Evolutionary conservation across 306 rosid species (phyloP), one percentile per base, ranked within the genome.

Genomic region (Rosa multiflora): DNA sequence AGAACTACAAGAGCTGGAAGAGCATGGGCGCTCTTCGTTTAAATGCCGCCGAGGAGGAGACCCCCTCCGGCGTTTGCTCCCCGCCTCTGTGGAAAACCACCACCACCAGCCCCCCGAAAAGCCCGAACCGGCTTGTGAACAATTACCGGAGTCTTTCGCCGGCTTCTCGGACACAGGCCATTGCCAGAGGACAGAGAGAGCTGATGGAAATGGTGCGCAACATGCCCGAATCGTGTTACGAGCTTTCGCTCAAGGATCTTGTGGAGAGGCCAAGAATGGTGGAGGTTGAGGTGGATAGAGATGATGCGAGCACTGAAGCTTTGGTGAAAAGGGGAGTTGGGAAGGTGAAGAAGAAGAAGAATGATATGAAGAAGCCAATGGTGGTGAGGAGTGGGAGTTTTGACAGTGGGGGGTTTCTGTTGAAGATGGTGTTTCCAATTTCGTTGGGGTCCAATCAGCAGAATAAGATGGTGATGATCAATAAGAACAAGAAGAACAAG

Each of bases 151-250:
- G 79, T 74, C 87, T 90, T 0, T 95, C 99, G 8, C 96, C 97
- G 4, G 73, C 85, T 5, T 88, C 98, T 6, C 83, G 91, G 70
- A 82, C 90, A 2, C 94, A 90, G 75, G 98, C 97, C 47, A 89
- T 95, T 10, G 90, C 85, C 44, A 86, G 77, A 67, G 99, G 99
- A 1, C 99, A 92, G 75, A 82, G 67, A 47, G 99, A 95, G 79
- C 88, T 95, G 15, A 95, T 95, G 98, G 98, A 95, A 7, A 91
- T 95, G 98, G 99, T 95, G 10, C 79, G 78, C 51, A 87, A 85
- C 82, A 89, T 95, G 96, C 99, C 99, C 0, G 99, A 95, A 70
- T 80, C 96, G 4, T 80, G 85, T 74, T 95, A 95, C 80, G 99
- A 95, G 78, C 97, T 95, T 56, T 91, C 99, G 6, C 51, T 95